A percentile compares a stretch with the other conserved stretches of the same genome.
These are phyloP conservation scores for Novymonas esmeraldas DNA, from an alignment of 208 protist species.

Conservation along the genomic window DNA sequence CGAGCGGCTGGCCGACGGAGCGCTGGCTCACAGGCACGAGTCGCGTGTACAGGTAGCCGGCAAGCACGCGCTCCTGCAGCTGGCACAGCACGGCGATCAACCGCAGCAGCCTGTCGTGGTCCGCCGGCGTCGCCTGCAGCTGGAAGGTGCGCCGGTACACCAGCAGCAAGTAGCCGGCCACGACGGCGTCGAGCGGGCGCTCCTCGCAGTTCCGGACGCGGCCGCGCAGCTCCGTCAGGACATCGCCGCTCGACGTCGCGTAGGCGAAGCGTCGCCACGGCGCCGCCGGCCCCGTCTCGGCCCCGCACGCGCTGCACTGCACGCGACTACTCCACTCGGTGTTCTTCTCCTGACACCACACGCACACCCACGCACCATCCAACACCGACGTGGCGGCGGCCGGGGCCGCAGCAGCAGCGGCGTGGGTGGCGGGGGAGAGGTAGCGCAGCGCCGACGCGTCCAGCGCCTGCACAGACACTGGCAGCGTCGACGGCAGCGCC, in stretches of 20 bases:
- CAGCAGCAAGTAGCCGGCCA: conserved; percentile 81
- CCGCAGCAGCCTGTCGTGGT: conserved; percentile 61
- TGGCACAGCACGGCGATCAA: conserved; percentile 60
- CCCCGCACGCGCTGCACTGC: conserved; percentile 74
- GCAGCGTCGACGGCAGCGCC: conserved; percentile 16
- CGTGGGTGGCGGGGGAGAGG: conserved; percentile 12
- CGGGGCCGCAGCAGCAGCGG: not conserved
- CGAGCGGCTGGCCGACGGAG: conserved; percentile 7
- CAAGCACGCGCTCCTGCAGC: conserved; percentile 81
- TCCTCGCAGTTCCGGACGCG: conserved; percentile 64
- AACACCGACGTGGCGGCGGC: not conserved
- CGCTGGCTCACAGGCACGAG: conserved; percentile 54
- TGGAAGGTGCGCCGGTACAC: conserved; percentile 81
- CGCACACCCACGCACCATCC: conserved; percentile 76
- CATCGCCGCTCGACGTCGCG: conserved; percentile 42
- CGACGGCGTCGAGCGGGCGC: conserved; percentile 71
- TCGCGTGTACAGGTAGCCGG: conserved; percentile 79
- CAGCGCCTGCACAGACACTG: conserved; percentile 23
- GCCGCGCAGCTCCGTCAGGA: conserved; percentile 70
- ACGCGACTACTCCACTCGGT: conserved; percentile 65
- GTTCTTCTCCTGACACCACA: conserved; percentile 86
- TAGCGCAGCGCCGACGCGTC: conserved; percentile 22
- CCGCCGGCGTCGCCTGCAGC: conserved; percentile 72
- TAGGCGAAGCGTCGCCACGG: conserved; percentile 79
- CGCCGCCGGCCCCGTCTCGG: conserved; percentile 76